Conservation (phyloP, 441 rosid species). For the Erodium trifolium region DNA sequence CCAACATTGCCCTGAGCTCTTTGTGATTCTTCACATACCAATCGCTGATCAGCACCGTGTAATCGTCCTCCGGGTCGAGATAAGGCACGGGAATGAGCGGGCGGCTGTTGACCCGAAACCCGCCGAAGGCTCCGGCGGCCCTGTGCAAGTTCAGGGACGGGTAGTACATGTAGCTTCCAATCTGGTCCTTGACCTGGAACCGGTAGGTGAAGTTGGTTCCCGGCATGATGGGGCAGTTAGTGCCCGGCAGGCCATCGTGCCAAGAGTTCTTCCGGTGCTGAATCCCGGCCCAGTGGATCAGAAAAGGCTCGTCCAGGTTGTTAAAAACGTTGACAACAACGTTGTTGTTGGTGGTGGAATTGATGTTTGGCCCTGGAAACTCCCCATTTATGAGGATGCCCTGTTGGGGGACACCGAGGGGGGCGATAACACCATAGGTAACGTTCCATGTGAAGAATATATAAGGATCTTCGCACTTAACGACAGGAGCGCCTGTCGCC, state of each 20-base stretch:
- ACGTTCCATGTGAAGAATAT: conserved; percentile 50
- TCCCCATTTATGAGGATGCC: conserved; percentile 56
- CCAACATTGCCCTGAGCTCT: background rate
- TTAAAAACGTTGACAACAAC: conserved; percentile 53
- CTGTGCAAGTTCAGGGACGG: background rate
- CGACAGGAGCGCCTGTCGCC: too few species aligned
- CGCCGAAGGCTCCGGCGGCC: background rate
- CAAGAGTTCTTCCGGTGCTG: background rate
- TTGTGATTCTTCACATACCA: background rate
- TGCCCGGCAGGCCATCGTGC: background rate
- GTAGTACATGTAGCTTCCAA: background rate
- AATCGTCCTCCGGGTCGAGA: background rate
- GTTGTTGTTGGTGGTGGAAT: conserved; percentile 61
- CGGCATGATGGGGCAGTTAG: background rate
- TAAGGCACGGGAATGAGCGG: background rate
- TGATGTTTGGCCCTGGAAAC: conserved; percentile 63
- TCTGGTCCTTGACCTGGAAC: background rate
- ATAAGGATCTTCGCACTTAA: background rate
- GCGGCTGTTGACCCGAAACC: background rate
- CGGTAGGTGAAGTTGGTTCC: conserved; percentile 1
- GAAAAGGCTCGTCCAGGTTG: conserved; percentile 64
- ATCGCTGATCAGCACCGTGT: background rate
- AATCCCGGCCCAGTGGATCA: conserved; percentile 28
- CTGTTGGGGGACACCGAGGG: conserved; percentile 48
- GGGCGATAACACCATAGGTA: conserved; percentile 51